These are phyloP conservation scores for Pseudogymnoascus sp. DNA, from an alignment of 2,329 filamentous ascomycete genomes.

Conservation along the genomic window DNA sequence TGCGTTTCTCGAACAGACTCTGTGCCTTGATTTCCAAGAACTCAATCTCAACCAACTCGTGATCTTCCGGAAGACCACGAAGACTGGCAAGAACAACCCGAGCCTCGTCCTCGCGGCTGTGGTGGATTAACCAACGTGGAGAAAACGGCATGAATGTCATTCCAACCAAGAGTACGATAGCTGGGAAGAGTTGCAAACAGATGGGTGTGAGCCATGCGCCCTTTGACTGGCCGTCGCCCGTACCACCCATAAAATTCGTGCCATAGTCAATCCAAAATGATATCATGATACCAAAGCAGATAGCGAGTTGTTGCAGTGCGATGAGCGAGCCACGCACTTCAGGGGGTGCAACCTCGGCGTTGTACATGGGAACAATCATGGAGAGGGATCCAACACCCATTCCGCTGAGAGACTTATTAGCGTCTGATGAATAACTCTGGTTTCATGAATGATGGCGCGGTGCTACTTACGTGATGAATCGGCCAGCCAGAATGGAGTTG, in stretches of 20 bases:
- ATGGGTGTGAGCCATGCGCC: conserved; percentile 69
- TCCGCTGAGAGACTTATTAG: conserved; percentile 31
- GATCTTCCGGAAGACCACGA: conserved; percentile 50
- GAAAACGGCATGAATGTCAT: conserved; percentile 77
- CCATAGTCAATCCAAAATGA: conserved; percentile 53
- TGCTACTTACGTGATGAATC: conserved; percentile 53
- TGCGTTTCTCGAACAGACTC: conserved; percentile 67
- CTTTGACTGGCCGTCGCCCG: conserved; percentile 48
- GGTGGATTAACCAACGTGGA: conserved; percentile 67
- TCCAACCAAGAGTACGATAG: conserved; percentile 55
- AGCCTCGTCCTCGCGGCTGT: conserved; percentile 60
- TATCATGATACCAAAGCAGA: conserved; percentile 48
- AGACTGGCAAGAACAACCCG: conserved; percentile 54
- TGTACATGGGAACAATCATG: conserved; percentile 54
- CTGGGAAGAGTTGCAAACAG: conserved; percentile 61
- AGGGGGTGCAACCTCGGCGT: conserved; percentile 47
- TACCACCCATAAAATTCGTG: conserved; percentile 60
- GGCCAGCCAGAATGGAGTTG: conserved; percentile 57
- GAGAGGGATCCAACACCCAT: conserved; percentile 62
- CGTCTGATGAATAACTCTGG: not conserved
- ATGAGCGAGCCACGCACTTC: conserved; percentile 61
- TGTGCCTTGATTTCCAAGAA: conserved; percentile 79
- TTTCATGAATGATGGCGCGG: not conserved
- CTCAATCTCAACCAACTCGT: conserved; percentile 65
- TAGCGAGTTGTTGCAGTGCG: conserved; percentile 56